Conservation (phyloP, 306 rosid species). For the Quercus ilex region DNA sequence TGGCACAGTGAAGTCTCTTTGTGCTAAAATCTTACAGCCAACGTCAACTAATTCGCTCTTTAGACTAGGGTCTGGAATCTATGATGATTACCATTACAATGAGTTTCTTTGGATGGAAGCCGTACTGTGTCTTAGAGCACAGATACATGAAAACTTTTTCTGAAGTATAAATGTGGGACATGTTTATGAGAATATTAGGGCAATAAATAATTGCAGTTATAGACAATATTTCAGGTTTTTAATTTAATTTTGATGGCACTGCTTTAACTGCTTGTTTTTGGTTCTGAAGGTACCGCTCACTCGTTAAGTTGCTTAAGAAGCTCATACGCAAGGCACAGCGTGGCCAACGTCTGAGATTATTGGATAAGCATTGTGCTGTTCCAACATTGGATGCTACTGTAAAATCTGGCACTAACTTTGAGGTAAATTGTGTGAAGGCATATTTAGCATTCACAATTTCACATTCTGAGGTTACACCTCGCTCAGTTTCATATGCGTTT, state of each 20-base stretch:
- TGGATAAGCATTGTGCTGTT: conserved; percentile 70
- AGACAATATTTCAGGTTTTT: background rate
- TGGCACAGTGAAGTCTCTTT: too few relatives aligned
- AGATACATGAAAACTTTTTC: background rate
- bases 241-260: background rate
- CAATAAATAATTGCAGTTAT: background rate
- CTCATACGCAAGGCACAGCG: conserved; percentile 53
- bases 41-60: background rate
- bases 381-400: conserved; percentile 24
- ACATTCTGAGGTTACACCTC: conserved; percentile 8
- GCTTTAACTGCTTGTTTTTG: conserved; percentile 22
- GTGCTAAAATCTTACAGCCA: background rate
- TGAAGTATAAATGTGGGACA: background rate
- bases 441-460: conserved; percentile 1
- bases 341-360: conserved; percentile 51
- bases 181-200: background rate
- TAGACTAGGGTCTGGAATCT: background rate
- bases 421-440: conserved; percentile 26
- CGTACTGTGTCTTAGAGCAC: background rate
- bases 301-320: conserved; percentile 52
- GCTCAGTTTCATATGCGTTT: background rate
- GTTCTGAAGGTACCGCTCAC: conserved; percentile 54
- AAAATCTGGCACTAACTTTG: conserved; percentile 28
- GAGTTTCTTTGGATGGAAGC: background rate
- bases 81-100: background rate